These are phyloP conservation scores for Flaveria floridana DNA, from an alignment of 140 eudicot genomes.

Conservation along the genomic window DNA sequence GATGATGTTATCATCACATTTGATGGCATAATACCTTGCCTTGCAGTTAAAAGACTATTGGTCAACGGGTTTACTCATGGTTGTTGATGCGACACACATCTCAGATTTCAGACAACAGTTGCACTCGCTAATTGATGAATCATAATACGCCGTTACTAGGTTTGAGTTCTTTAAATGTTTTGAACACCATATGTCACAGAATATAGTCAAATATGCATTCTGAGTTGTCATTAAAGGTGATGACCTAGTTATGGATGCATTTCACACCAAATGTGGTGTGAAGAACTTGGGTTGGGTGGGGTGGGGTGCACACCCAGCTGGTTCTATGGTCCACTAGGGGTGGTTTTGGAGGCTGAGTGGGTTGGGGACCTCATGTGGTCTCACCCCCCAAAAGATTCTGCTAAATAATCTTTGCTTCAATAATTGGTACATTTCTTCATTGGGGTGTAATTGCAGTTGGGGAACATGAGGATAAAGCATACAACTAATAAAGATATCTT, in stretches of 20 bases:
- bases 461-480: slow-evolving; percentile 31
- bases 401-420: slow-evolving; percentile 28
- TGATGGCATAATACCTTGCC: background rate
- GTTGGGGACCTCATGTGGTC: slow-evolving; percentile 25
- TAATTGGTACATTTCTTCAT: slow-evolving; percentile 21
- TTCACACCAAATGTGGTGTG: slow-evolving; percentile 4
- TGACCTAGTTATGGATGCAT: slow-evolving; percentile 8
- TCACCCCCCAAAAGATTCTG: slow-evolving; percentile 21
- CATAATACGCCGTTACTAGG: background rate
- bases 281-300: slow-evolving; percentile 17
- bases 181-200: background rate
- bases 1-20: background rate
- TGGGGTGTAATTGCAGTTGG: slow-evolving; percentile 28
- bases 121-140: slow-evolving; percentile 51
- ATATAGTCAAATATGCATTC: background rate
- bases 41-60: slow-evolving; percentile 69
- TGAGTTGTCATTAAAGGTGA: background rate
- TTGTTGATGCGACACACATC: slow-evolving; percentile 56
- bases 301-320: slow-evolving; percentile 25
- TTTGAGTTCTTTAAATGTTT: background rate
- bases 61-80: slow-evolving; percentile 69
- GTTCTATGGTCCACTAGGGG: slow-evolving; percentile 27
- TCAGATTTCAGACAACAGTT: slow-evolving; percentile 48
- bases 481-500: slow-evolving; percentile 20
- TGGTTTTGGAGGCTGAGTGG: slow-evolving; percentile 25